A percentile compares a stretch with the other conserved stretches of the same genome.
These are phyloP conservation scores for Capsicum baccatum DNA, from an alignment of 257 asterid species.

Conservation along the genomic window DNA sequence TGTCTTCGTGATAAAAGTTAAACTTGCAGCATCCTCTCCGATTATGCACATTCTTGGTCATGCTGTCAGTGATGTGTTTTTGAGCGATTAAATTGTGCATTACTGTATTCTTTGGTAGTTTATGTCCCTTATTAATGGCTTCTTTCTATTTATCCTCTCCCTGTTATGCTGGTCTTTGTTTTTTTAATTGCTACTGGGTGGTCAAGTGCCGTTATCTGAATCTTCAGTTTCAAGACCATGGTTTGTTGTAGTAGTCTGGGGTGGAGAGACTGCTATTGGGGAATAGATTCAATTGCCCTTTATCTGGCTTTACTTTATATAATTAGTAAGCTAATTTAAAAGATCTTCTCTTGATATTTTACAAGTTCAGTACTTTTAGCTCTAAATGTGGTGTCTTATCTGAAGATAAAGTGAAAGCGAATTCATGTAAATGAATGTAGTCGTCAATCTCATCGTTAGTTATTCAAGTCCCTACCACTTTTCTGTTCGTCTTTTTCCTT, in stretches of 20 bases:
- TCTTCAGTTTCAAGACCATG: not conserved
- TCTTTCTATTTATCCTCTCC: not conserved
- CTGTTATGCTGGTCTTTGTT: not conserved
- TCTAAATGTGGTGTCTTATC: not conserved
- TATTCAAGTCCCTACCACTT: not conserved
- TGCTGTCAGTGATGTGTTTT: conserved; percentile 17
- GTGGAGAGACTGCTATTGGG: not conserved
- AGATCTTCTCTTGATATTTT: not conserved
- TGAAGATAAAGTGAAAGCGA: not conserved
- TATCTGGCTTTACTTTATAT: not conserved
- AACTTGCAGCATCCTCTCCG: conserved; percentile 14
- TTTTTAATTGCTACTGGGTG: not conserved
- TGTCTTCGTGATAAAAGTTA: not conserved
- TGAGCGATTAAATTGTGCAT: not conserved
- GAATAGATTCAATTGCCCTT: not conserved
- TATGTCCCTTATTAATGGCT: not conserved
- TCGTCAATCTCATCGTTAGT: not conserved
- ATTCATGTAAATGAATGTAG: not conserved
- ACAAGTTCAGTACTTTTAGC: not conserved
- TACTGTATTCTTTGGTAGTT: not conserved
- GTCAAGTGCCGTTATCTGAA: conserved; percentile 3
- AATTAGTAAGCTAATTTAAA: not conserved
- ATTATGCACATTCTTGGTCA: not conserved
- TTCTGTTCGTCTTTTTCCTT: not conserved
- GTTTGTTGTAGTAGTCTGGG: not conserved